Conservation (phyloP, 2,329 filamentous ascomycete species). For the Neofusicoccum cordaticola region DNA sequence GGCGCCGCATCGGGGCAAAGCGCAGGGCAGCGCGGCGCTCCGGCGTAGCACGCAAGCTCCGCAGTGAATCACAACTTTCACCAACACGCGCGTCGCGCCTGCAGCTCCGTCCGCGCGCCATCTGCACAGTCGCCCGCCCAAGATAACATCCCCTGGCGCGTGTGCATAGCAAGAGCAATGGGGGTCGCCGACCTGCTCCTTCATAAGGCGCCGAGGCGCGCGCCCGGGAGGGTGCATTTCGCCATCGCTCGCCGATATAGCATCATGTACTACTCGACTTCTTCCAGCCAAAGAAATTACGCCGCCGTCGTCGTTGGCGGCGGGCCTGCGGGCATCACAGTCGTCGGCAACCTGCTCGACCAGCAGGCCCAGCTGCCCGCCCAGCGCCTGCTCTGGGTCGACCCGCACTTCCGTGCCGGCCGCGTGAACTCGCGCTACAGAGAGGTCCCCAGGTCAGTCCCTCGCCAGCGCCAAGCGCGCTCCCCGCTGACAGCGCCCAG, state of each 20-base stretch:
- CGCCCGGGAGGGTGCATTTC: slow-evolving; percentile 4
- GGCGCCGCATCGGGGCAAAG: not conserved
- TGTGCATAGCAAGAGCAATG: not conserved
- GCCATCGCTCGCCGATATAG: slow-evolving; percentile 1
- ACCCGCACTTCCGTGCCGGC: slow-evolving; percentile 51
- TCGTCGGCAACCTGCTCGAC: slow-evolving; percentile 61
- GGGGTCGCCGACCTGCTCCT: slow-evolving; percentile 1
- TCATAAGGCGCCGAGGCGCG: slow-evolving; percentile 10
- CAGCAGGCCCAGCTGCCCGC: slow-evolving; percentile 36
- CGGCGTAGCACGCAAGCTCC: slow-evolving; percentile 6
- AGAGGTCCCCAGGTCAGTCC: slow-evolving; percentile 54
- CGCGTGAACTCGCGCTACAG: slow-evolving; percentile 48
- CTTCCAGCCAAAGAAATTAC: slow-evolving; percentile 28
- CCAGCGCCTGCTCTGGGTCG: slow-evolving; percentile 57
- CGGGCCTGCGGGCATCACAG: slow-evolving; percentile 59
- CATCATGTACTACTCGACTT: slow-evolving; percentile 12
- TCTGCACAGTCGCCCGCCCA: not conserved
- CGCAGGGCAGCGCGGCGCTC: not conserved
- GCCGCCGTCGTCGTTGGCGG: slow-evolving; percentile 59
- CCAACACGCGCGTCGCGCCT: not conserved
- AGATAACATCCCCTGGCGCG: not conserved
- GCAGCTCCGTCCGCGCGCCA: not conserved
- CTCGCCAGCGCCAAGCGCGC: not conserved
- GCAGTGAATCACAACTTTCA: slow-evolving; percentile 7
- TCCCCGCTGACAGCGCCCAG: slow-evolving; percentile 29